These are phyloP conservation scores for Pyrus pyrifolia DNA, from an alignment of 306 rosid genomes.

Conservation along the genomic window DNA sequence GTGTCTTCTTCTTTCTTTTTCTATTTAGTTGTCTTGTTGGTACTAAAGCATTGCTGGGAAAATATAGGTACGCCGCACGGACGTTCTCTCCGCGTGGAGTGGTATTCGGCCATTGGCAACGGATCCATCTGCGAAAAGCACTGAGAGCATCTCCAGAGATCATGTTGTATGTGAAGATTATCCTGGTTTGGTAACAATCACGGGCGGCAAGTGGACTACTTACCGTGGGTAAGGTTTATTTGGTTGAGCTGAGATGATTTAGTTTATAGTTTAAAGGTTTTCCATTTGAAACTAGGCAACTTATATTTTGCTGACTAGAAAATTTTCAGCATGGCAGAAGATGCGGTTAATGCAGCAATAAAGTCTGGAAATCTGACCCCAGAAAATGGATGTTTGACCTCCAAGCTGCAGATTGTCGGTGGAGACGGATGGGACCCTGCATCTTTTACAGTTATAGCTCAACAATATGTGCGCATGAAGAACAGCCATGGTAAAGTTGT, in stretches of 20 bases:
- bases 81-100: slow-evolving; percentile 99
- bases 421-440: slow-evolving; percentile 96
- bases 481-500: slow-evolving; percentile 68
- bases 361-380: slow-evolving; percentile 88
- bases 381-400: slow-evolving; percentile 52
- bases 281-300: slow-evolving; percentile 2
- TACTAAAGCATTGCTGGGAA: slow-evolving; percentile 22
- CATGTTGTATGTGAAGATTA: slow-evolving; percentile 97
- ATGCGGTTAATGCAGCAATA: slow-evolving; percentile 87
- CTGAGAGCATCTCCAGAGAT: slow-evolving; percentile 92
- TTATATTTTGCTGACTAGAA: slow-evolving; percentile 22
- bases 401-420: slow-evolving; percentile 57
- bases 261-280: slow-evolving; percentile 13
- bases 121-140: slow-evolving; percentile 83
- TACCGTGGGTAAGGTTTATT: slow-evolving; percentile 70
- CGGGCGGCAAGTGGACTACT: slow-evolving; percentile 99
- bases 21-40: slow-evolving; percentile 13
- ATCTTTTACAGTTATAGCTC: slow-evolving; percentile 85
- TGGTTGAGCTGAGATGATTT: slow-evolving; percentile 15
- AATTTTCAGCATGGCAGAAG: slow-evolving; percentile 98
- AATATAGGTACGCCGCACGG: slow-evolving; percentile 80
- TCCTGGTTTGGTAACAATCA: slow-evolving; percentile 96
- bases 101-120: slow-evolving; percentile 95
- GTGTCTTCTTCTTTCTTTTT: slow-evolving; percentile 10
- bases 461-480: slow-evolving; percentile 88